Evolutionary conservation across 2,329 filamentous ascomycete genomes (phyloP), one percentile per base, ranked within the genome.

Genomic region (Colletotrichum spinosum): DNA sequence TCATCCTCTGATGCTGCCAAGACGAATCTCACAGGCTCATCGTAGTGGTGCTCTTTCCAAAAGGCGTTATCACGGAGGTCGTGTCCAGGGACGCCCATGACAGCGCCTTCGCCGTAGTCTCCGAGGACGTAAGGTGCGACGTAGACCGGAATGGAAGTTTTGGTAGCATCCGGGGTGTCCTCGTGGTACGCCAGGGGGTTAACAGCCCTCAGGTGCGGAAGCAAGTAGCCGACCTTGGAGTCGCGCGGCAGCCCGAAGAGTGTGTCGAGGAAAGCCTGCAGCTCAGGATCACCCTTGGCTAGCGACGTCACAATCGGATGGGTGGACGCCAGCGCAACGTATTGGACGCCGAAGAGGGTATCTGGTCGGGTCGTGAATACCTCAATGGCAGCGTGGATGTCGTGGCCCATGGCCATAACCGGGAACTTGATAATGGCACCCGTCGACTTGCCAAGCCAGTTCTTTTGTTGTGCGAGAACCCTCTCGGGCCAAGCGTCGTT

Each of bases 81-180:
- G 73, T 97, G 94, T 2, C 90, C 94, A 0, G 94, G 94, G 8
- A 97, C 94, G 48, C 94, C 94, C 93, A 97, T 97, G 2, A 97
- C 91, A 9, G 93, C 93, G 1, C 93, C 93, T 69, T 94, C 91
- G 13, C 93, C 93, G 70, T 97, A 96, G 72, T 94, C 92, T 34
- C 90, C 91, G 6, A 97, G 82, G 10, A 97, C 94, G 73, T 97
- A 97, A 0, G 93, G 90, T 9, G 94, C 92, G 25, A 92, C 91
- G 72, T 91, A 97, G 6, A 97, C 83, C 1, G 93, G 93, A 6
- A 97, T 71, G 8, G 85, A 82, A 69, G 84, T 72, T 73, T 87
- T 84, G 39, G 81, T 81, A 1, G 81, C 79, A n/a, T 83, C 81
- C 1, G 84, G 82, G 0, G 81, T 82, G 1, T 78, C 75, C 7